These are phyloP conservation scores for Geoglossum glabrum DNA, from an alignment of 495 filamentous ascomycete genomes.

Conservation along the genomic window DNA sequence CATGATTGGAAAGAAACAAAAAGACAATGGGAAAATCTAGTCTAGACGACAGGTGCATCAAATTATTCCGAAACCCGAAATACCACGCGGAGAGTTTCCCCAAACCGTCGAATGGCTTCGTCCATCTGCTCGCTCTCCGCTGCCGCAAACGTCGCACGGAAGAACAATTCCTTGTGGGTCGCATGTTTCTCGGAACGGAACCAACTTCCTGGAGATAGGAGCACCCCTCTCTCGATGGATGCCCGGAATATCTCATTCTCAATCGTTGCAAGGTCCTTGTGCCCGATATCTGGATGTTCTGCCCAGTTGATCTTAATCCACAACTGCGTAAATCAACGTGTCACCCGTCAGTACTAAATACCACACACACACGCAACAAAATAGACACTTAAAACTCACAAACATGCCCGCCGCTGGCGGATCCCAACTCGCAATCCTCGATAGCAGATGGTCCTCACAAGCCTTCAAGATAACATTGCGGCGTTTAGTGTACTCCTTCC, in stretches of 20 bases:
- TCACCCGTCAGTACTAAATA: not conserved
- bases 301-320: conserved; percentile 67
- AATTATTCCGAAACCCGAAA: conserved; percentile 20
- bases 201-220: conserved; percentile 71
- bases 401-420: conserved; percentile 92
- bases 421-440: conserved; percentile 62
- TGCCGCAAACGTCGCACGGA: conserved; percentile 76
- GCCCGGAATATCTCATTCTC: conserved; percentile 71
- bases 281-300: conserved; percentile 42
- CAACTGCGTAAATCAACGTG: conserved; percentile 26
- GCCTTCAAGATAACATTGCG: conserved; percentile 60
- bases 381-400: conserved; percentile 29
- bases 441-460: conserved; percentile 61
- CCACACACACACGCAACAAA: not conserved
- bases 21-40: too few species aligned
- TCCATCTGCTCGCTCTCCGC: conserved; percentile 54
- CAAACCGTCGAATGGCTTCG: conserved; percentile 61
- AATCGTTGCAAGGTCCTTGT: conserved; percentile 42
- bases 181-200: conserved; percentile 44
- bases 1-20: too few species aligned
- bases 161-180: conserved; percentile 37
- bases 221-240: conserved; percentile 46
- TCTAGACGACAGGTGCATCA: too few species aligned
- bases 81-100: conserved; percentile 40
- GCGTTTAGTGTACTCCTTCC: conserved; percentile 63